Conservation (phyloP, 2,329 filamentous ascomycete genomes). For the Lasiodiplodia citricola region DNA sequence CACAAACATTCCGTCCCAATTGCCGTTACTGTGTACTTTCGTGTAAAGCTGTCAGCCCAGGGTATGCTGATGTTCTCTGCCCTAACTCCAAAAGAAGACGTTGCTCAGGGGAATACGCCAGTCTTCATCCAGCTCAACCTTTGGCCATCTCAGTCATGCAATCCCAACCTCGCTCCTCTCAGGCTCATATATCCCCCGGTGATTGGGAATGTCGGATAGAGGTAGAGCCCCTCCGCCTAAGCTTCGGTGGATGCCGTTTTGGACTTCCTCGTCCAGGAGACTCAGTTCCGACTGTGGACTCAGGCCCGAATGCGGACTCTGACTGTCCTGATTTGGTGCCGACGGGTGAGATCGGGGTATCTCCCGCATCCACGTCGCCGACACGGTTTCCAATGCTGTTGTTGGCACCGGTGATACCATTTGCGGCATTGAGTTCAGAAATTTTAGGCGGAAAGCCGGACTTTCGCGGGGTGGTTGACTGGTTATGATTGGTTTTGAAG, state of each 20-base stretch:
- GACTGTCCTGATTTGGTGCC: conserved; percentile 1
- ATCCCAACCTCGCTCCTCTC: conserved; percentile 16
- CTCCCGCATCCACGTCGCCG: conserved; percentile 1
- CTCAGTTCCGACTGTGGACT: conserved; percentile 15
- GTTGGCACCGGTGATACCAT: background rate
- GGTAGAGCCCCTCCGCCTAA: conserved; percentile 24
- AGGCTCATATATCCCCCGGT: conserved; percentile 18
- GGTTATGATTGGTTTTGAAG: conserved; percentile 1
- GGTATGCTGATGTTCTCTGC: background rate
- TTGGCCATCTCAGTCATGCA: background rate
- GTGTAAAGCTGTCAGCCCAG: background rate
- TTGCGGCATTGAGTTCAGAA: conserved; percentile 7
- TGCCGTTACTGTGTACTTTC: background rate
- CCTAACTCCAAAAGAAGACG: background rate
- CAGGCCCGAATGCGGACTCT: conserved; percentile 13
- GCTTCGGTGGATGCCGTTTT: conserved; percentile 27
- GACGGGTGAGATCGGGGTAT: conserved; percentile 9
- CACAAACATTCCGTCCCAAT: background rate
- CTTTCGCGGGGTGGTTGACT: background rate
- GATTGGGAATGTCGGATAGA: conserved; percentile 16
- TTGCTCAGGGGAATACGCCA: background rate
- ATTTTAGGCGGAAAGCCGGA: conserved; percentile 10
- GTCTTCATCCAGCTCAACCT: background rate
- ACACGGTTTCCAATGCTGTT: conserved; percentile 2
- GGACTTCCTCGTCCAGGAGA: conserved; percentile 26